Percentiles rank a stretch among this genome's conserved stretches.
Conservation (phyloP, 805 yeast species). For the Saccharomyces mikatae region DNA sequence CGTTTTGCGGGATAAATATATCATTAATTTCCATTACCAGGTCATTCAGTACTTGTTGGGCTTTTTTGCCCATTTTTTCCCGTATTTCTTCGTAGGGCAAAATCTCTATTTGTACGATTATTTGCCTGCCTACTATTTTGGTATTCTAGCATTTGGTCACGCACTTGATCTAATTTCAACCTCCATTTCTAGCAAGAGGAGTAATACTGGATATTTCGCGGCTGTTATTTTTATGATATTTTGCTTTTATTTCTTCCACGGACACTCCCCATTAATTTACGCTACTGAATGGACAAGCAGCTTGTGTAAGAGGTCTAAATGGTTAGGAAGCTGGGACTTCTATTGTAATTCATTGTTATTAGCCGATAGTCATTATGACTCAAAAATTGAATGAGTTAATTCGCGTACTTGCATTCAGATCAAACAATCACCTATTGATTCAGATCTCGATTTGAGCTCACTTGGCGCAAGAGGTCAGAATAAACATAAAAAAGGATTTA, state of each 20-base stretch:
- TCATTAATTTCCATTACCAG: conserved; percentile 58
- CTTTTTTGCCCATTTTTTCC: conserved; percentile 65
- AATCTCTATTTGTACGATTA: conserved; percentile 90
- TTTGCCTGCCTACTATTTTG: conserved; percentile 86
- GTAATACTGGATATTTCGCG: conserved; percentile 37
- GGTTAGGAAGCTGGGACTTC: conserved; percentile 75
- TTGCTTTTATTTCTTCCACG: conserved; percentile 48
- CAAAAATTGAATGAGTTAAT: background rate
- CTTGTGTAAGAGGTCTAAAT: conserved; percentile 54
- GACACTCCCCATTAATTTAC: conserved; percentile 65
- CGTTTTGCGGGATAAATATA: conserved; percentile 41
- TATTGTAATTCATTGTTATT: conserved; percentile 56
- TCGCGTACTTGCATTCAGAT: background rate
- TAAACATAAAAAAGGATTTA: background rate
- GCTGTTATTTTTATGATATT: conserved; percentile 42
- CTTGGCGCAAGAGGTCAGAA: background rate
- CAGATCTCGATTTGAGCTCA: background rate
- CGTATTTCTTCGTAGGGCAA: conserved; percentile 80
- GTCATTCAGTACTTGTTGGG: conserved; percentile 56
- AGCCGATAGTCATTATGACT: background rate
- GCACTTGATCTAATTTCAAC: conserved; percentile 44
- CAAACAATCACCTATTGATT: background rate
- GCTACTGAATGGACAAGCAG: conserved; percentile 73
- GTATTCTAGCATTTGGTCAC: conserved; percentile 65
- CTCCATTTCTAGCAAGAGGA: conserved; percentile 36